phyloP scores from a whole-genome alignment of 2,329 filamentous ascomycete species.

The Hymenoscyphus linearis region DNA sequence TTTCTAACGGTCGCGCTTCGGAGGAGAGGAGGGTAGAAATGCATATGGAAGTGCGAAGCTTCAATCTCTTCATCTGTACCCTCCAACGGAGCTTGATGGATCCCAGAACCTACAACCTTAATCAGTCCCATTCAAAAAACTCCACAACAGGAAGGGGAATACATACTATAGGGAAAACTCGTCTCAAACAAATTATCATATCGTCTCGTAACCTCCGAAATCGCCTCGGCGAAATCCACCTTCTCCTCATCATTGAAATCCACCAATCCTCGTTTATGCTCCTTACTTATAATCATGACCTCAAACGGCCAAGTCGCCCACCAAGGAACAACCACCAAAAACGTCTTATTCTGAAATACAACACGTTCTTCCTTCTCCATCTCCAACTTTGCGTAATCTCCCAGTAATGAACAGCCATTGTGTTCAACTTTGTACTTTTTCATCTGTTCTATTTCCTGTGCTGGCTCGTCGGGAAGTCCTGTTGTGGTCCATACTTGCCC shows the following conservation, averaged over 20 bases:
- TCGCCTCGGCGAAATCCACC: conserved; percentile 69
- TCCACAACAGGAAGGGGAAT: neutral
- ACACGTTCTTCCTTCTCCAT: conserved; percentile 75
- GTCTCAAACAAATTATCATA: conserved; percentile 98
- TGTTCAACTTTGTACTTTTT: conserved; percentile 71
- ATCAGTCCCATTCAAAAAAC: conserved; percentile 4
- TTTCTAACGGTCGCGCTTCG: conserved; percentile 92
- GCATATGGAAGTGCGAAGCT: conserved; percentile 87
- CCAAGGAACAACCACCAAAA: conserved; percentile 90
- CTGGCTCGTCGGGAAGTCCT: conserved; percentile 82
- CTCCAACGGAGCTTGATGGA: conserved; percentile 89
- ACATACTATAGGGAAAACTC: conserved; percentile 85
- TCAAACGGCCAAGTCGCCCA: conserved; percentile 99
- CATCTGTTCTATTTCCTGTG: conserved; percentile 72
- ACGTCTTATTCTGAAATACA: conserved; percentile 80
- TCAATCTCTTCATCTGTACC: conserved; percentile 80
- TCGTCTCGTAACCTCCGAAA: conserved; percentile 81
- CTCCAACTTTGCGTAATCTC: conserved; percentile 83
- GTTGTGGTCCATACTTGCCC: conserved; percentile 96
- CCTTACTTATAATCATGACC: conserved; percentile 80
- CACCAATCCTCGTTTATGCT: conserved; percentile 77
- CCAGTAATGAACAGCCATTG: conserved; percentile 68
- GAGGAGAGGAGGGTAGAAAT: conserved; percentile 93
- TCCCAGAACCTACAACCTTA: conserved; percentile 63
- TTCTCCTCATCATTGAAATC: conserved; percentile 72